Percentiles rank a stretch among this genome's conserved stretches.
Evolutionary conservation across 2,329 filamentous ascomycete genomes (phyloP).

Genomic region (Xylaria sp.): DNA sequence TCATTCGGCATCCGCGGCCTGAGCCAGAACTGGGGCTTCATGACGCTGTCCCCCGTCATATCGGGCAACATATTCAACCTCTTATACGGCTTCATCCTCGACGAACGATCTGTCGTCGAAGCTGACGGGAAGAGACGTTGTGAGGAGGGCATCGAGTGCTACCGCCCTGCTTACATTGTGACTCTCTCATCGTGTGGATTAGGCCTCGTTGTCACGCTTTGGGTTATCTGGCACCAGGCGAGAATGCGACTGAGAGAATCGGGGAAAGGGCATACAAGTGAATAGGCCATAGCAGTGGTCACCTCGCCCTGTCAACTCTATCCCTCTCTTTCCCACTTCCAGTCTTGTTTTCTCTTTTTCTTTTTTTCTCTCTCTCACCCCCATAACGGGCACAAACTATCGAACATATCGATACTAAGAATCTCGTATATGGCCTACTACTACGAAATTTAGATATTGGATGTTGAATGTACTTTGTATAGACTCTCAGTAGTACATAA

Average conservation of each 20-base stretch:
- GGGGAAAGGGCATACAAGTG: constrained; percentile 40
- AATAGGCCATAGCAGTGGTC: constrained; percentile 28
- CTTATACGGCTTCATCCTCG: constrained; percentile 86
- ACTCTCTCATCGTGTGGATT: constrained; percentile 77
- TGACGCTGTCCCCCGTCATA: constrained; percentile 88
- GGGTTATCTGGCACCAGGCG: constrained; percentile 72
- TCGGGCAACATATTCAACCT: constrained; percentile 94
- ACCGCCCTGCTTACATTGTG: constrained; percentile 80
- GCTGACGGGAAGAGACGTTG: constrained; percentile 78
- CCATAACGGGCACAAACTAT: no score
- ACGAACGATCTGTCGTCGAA: constrained; percentile 77
- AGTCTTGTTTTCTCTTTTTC: not conserved
- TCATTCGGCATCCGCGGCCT: constrained; percentile 90
- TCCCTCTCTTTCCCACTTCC: not conserved
- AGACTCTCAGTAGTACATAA: not conserved
- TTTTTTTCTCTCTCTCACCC: not conserved
- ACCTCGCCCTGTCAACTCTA: no score
- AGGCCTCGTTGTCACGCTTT: constrained; percentile 75
- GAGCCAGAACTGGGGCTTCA: constrained; percentile 95
- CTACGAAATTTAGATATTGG: not conserved
- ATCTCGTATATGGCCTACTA: not conserved
- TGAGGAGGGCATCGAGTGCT: constrained; percentile 81
- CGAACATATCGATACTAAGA: not conserved
- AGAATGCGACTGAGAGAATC: constrained; percentile 50
- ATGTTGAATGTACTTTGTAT: constrained; percentile 1